Conservation (phyloP, 2,329 filamentous ascomycete genomes). For the Epichloe aotearoae region DNA sequence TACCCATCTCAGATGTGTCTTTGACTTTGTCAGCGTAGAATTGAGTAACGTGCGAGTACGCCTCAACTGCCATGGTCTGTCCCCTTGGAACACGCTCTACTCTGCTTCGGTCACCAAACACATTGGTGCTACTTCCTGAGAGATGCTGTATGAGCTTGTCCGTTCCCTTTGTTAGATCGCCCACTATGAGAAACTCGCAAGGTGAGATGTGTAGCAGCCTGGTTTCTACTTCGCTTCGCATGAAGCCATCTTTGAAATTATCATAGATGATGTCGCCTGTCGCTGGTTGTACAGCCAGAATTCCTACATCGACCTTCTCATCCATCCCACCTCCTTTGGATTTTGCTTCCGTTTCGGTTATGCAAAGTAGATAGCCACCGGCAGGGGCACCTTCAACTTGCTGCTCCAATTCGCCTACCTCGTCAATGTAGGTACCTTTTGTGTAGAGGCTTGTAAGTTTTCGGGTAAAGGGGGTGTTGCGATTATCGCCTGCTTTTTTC, state of each 20-base stretch:
- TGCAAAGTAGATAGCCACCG: slow-evolving; percentile 83
- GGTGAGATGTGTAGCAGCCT: slow-evolving; percentile 89
- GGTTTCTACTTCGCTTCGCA: slow-evolving; percentile 93
- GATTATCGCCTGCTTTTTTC: slow-evolving; percentile 90
- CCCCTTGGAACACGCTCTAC: slow-evolving; percentile 65
- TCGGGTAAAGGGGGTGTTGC: slow-evolving; percentile 74
- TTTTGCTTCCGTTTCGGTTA: slow-evolving; percentile 76
- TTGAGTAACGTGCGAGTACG: slow-evolving; percentile 76
- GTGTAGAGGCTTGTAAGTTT: slow-evolving; percentile 96
- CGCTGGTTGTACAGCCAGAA: slow-evolving; percentile 87
- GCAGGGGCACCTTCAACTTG: slow-evolving; percentile 33
- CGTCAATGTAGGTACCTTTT: slow-evolving; percentile 94
- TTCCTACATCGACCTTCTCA: slow-evolving; percentile 83
- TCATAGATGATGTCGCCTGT: slow-evolving; percentile 96
- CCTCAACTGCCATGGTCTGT: slow-evolving; percentile 72
- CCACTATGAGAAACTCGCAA: slow-evolving; percentile 88
- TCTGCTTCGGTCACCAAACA: slow-evolving; percentile 81
- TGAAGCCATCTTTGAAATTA: slow-evolving; percentile 91
- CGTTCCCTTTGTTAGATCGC: slow-evolving; percentile 76
- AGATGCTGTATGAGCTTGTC: slow-evolving; percentile 87
- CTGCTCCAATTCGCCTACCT: slow-evolving; percentile 65
- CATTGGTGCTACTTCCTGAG: slow-evolving; percentile 77
- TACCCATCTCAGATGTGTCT: slow-evolving; percentile 40
- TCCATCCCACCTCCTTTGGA: slow-evolving; percentile 56
- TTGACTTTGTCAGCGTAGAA: slow-evolving; percentile 87